Conservation (phyloP, 2,329 filamentous ascomycete genomes). For the Calonectria hongkongensis region DNA sequence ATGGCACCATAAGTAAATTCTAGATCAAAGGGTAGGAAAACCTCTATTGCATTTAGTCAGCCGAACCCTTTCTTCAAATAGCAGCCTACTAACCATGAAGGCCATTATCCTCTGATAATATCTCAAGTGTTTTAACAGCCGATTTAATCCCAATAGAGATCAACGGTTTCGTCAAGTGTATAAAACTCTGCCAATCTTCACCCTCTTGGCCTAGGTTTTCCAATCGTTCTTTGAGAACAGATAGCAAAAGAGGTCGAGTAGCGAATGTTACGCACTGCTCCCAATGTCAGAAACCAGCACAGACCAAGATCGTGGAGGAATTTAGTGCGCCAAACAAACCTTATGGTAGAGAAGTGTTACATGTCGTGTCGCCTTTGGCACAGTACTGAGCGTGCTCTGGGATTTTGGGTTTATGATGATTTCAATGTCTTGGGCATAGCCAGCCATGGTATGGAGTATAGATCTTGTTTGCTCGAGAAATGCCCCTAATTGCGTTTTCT, state of each 20-base stretch:
- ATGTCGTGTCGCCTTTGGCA: slow-evolving; percentile 61
- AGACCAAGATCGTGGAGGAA: not conserved
- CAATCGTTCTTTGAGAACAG: slow-evolving; percentile 61
- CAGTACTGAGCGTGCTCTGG: slow-evolving; percentile 58
- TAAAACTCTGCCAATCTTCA: slow-evolving; percentile 58
- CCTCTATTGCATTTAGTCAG: slow-evolving; percentile 51
- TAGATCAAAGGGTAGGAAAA: slow-evolving; percentile 62
- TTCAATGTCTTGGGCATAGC: slow-evolving; percentile 63
- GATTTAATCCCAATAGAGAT: slow-evolving; percentile 65
- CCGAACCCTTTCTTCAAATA: not conserved
- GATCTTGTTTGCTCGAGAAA: slow-evolving; percentile 62
- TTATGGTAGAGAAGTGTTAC: slow-evolving; percentile 63
- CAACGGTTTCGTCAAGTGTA: slow-evolving; percentile 58
- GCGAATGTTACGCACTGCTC: slow-evolving; percentile 62
- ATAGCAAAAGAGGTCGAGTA: slow-evolving; percentile 62
- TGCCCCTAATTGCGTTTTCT: slow-evolving; percentile 57
- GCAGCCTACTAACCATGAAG: slow-evolving; percentile 56
- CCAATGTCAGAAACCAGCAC: slow-evolving; percentile 22
- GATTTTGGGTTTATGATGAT: slow-evolving; percentile 59
- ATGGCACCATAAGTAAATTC: slow-evolving; percentile 61
- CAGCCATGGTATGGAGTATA: slow-evolving; percentile 60
- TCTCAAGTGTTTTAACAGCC: slow-evolving; percentile 62
- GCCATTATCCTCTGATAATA: slow-evolving; percentile 59
- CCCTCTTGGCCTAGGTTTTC: slow-evolving; percentile 52
- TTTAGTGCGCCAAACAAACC: slow-evolving; percentile 46